These are phyloP conservation scores for Gnomoniopsis sp. DNA, from an alignment of 2,329 filamentous ascomycete species.

Conservation along the genomic window DNA sequence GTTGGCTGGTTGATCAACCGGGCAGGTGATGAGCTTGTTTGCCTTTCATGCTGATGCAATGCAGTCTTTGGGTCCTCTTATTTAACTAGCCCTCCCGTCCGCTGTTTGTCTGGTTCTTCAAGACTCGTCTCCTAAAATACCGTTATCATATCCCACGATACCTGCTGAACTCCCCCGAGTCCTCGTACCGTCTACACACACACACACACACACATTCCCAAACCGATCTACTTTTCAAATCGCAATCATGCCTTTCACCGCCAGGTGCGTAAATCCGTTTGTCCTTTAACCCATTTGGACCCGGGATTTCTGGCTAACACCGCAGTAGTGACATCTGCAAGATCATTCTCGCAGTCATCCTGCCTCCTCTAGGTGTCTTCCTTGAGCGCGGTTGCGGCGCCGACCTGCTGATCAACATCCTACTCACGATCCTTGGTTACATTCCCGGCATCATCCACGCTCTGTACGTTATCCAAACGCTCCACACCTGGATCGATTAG, in stretches of 20 bases:
- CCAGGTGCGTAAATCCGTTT: conserved; percentile 41
- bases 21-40: conserved; percentile 10
- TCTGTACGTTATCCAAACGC: conserved; percentile 44
- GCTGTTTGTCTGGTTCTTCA: background rate
- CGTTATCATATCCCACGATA: background rate
- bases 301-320: background rate
- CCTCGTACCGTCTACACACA: background rate
- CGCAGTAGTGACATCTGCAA: conserved; percentile 53
- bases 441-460: conserved; percentile 89
- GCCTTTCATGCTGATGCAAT: conserved; percentile 15
- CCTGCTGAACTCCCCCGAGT: background rate
- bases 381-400: conserved; percentile 87
- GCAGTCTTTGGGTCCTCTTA: conserved; percentile 8
- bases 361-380: conserved; percentile 89
- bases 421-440: conserved; percentile 71
- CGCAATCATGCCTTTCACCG: conserved; percentile 56
- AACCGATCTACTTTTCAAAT: conserved; percentile 4
- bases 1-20: background rate
- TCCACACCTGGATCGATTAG: background rate
- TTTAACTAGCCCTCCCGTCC: conserved; percentile 14
- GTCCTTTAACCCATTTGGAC: background rate
- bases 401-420: conserved; percentile 89
- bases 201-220: background rate
- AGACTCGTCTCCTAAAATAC: background rate
- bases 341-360: conserved; percentile 81